phyloP scores from a whole-genome alignment of 768 basidiomycete species.

The Collybiopsis luxurians region DNA sequence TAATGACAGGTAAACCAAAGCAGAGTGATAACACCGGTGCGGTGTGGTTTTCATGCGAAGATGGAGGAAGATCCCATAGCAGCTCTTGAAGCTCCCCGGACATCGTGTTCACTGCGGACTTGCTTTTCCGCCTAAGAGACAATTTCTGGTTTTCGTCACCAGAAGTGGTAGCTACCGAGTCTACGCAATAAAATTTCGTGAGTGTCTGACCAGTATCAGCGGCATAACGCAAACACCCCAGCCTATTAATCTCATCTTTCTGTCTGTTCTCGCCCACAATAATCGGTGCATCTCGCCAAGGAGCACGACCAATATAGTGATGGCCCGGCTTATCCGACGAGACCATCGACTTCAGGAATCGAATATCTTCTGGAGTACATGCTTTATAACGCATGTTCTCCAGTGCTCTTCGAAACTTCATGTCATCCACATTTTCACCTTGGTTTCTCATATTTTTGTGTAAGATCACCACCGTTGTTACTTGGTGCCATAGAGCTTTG shows the following conservation, averaged over 20 bases:
- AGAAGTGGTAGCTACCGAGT: slow-evolving; percentile 19
- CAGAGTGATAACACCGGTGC: slow-evolving; percentile 27
- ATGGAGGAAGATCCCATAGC: slow-evolving; percentile 15
- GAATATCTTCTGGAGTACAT: slow-evolving; percentile 21
- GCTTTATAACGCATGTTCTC: slow-evolving; percentile 26
- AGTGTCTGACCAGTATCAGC: slow-evolving; percentile 22
- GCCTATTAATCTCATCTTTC: slow-evolving; percentile 28
- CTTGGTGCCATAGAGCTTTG: slow-evolving; percentile 21
- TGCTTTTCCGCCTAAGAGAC: neutral
- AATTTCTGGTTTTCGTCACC: slow-evolving; percentile 9
- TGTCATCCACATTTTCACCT: slow-evolving; percentile 23
- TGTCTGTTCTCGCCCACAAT: slow-evolving; percentile 27
- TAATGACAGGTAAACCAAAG: slow-evolving; percentile 31
- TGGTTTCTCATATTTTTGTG: slow-evolving; percentile 27
- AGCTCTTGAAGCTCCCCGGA: slow-evolving; percentile 11
- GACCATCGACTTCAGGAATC: slow-evolving; percentile 18
- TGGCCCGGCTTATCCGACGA: slow-evolving; percentile 1
- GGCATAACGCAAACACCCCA: slow-evolving; percentile 27
- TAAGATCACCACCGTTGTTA: slow-evolving; percentile 19
- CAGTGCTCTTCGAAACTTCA: slow-evolving; percentile 22
- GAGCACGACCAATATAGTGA: neutral
- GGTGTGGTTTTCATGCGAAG: slow-evolving; percentile 14
- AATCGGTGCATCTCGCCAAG: slow-evolving; percentile 28
- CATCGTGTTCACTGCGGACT: neutral
- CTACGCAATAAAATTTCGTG: slow-evolving; percentile 25